Percentiles rank a stretch among this genome's conserved stretches.
Conservation (phyloP, 352 stramenopile genomes). For the Phytophthora litchii region DNA sequence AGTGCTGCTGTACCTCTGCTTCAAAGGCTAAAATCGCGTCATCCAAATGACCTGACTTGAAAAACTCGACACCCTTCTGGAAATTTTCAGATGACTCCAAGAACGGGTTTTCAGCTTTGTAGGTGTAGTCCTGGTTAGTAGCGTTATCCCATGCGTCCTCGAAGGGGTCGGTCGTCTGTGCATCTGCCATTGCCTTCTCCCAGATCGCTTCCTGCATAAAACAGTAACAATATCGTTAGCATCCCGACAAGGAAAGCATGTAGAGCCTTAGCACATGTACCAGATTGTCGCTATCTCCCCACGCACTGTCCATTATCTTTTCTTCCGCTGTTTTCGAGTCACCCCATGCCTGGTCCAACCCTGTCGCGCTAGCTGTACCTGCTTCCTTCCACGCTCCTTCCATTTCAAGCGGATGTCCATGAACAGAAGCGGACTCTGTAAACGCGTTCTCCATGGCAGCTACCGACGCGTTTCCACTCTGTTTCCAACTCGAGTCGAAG, state of each 20-base stretch:
- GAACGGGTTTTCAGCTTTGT: conserved; percentile 82
- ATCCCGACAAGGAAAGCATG: not conserved
- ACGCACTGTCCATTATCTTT: conserved; percentile 65
- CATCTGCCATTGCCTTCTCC: conserved; percentile 81
- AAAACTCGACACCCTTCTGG: conserved; percentile 79
- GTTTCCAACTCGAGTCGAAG: conserved; percentile 60
- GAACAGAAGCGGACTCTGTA: conserved; percentile 31
- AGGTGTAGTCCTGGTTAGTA: conserved; percentile 66
- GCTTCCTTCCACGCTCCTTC: conserved; percentile 46
- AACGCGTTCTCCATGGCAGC: conserved; percentile 66
- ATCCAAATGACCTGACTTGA: conserved; percentile 90
- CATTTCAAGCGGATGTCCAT: conserved; percentile 32
- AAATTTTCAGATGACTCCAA: conserved; percentile 72
- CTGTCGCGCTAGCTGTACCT: conserved; percentile 27
- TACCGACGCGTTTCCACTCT: conserved; percentile 34
- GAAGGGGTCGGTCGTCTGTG: conserved; percentile 72
- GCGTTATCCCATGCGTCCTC: conserved; percentile 75
- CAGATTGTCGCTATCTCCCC: conserved; percentile 63
- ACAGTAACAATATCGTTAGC: conserved; percentile 3
- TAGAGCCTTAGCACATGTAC: conserved; percentile 29
- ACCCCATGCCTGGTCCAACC: conserved; percentile 55
- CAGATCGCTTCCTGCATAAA: conserved; percentile 64
- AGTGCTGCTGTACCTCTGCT: conserved; percentile 92
- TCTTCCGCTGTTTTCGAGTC: conserved; percentile 53
- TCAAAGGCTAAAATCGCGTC: conserved; percentile 96